Evolutionary conservation across 176 grass and related monocot genomes (phyloP), one percentile per base, ranked within the genome.

Genomic region (Cenchrus americanus): DNA sequence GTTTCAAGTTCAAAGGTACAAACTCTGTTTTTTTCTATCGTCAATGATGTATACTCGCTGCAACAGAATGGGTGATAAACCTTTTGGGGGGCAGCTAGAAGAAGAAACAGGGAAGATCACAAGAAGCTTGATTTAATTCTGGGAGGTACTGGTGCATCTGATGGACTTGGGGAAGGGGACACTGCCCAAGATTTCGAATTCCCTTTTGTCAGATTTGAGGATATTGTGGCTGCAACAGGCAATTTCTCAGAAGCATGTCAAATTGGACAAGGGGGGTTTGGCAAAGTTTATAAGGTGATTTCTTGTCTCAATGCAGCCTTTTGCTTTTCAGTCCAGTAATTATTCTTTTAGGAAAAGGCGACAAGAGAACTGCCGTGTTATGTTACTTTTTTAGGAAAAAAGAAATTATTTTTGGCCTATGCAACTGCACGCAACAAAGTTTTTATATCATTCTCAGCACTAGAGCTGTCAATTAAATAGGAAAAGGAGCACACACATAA

Each of bases 221-320:
- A 22, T 14, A 71, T 88, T 26, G 12, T 46, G 4, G 23, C 26
- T 7, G 80, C 81, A 1, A 88, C 71, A 7, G 10, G 55, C 14
- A 76, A 88, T 50, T 88, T 88, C 65, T 72, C 64, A 4, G 52
- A 75, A 41, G 18, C 73, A 40, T 75, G 1, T 82, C 64, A 62
- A 70, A 30, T 87, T 13, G 79, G 86, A 26, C 71, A 87, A 18
- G 86, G 70, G 26, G 78, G 86, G 76, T 87, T 87, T 27, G 71
- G 78, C 19, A 58, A 75, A 42, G 79, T 87, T 69, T 87, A 77
- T 18, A 77, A 62, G 86, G 86, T 83, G 71, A 53, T 13, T 51
- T 51, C 14, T 7, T 53, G 15, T 6, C 6, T 15, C 15, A 53
- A 13, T 14, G 12, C 49, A 51, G 49, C 4, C 42, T 51, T 53